A percentile compares a stretch with the other conserved stretches of the same genome.
phyloP scores from a whole-genome alignment of 805 yeast genomes.

The Komagataella kurtzmanii region DNA sequence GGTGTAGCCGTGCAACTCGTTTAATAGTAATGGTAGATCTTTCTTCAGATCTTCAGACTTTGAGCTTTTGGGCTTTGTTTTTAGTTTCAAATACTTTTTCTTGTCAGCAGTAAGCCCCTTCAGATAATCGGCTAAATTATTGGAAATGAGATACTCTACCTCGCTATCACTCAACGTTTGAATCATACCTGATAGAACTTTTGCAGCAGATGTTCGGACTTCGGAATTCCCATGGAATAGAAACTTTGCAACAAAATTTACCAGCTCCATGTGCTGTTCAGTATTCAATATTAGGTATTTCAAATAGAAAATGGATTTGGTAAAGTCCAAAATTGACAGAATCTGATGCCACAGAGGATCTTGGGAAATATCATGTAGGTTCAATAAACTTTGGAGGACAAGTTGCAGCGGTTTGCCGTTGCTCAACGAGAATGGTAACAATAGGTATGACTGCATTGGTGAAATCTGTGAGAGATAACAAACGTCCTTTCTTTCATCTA shows the following conservation, averaged over 20 bases:
- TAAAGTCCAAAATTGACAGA: conserved; percentile 49
- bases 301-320: conserved; percentile 59
- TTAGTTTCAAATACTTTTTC: conserved; percentile 8
- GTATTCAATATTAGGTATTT: conserved; percentile 42
- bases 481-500: conserved; percentile 64
- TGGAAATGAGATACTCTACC: conserved; percentile 25
- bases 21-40: conserved; percentile 21
- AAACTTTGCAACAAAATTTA: conserved; percentile 36
- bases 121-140: conserved; percentile 30
- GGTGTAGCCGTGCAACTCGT: conserved; percentile 64
- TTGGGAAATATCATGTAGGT: conserved; percentile 17
- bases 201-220: conserved; percentile 61
- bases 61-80: conserved; percentile 9
- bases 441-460: conserved; percentile 33
- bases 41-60: conserved; percentile 17
- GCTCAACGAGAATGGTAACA: conserved; percentile 29
- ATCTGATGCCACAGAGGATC: conserved; percentile 47
- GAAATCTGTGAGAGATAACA: conserved; percentile 54
- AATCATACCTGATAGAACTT: conserved; percentile 67
- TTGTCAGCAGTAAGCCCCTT: conserved; percentile 23
- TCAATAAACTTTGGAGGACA: conserved; percentile 29
- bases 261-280: conserved; percentile 32
- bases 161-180: conserved; percentile 43
- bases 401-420: conserved; percentile 17
- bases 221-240: conserved; percentile 55